phyloP scores from a whole-genome alignment of 805 yeast species.

The Candida insectorum region DNA sequence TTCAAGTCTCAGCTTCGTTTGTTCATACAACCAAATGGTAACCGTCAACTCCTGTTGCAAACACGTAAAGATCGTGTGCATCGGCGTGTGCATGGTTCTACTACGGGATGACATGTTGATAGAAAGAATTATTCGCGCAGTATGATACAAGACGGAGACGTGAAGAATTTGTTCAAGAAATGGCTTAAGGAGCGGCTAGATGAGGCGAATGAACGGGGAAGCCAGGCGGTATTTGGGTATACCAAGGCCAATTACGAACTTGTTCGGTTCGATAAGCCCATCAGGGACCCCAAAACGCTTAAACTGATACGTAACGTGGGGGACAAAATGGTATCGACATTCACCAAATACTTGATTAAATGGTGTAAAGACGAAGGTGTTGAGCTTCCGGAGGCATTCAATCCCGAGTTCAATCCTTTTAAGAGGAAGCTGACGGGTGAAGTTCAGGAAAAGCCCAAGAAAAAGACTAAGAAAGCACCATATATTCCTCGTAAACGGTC shows the following conservation, averaged over 20 bases:
- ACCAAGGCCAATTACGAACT: constrained; percentile 55
- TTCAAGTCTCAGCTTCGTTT: constrained; percentile 68
- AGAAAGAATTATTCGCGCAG: no score
- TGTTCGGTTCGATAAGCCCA: constrained; percentile 37
- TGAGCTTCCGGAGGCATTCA: constrained; percentile 39
- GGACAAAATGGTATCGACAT: constrained; percentile 53
- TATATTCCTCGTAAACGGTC: constrained; percentile 74
- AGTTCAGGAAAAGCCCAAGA: constrained; percentile 3
- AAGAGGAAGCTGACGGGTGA: constrained; percentile 2
- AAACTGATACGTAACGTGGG: constrained; percentile 67
- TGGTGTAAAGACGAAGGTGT: constrained; percentile 59
- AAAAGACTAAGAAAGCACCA: constrained; percentile 20
- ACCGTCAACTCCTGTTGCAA: constrained; percentile 80
- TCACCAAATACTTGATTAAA: constrained; percentile 44
- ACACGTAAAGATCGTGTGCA: constrained; percentile 82
- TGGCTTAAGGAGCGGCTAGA: constrained; percentile 59
- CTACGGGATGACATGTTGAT: constrained; percentile 3
- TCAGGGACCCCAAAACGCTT: constrained; percentile 58
- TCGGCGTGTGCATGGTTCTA: constrained; percentile 71
- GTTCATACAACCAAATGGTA: constrained; percentile 87
- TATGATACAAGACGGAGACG: constrained; percentile 1
- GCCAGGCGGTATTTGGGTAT: constrained; percentile 52
- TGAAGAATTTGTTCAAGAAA: constrained; percentile 45
- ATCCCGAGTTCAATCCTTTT: constrained; percentile 1
- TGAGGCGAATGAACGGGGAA: constrained; percentile 44